Conservation (phyloP, 2,329 filamentous ascomycete genomes). For the Microcyclospora pomicola region DNA sequence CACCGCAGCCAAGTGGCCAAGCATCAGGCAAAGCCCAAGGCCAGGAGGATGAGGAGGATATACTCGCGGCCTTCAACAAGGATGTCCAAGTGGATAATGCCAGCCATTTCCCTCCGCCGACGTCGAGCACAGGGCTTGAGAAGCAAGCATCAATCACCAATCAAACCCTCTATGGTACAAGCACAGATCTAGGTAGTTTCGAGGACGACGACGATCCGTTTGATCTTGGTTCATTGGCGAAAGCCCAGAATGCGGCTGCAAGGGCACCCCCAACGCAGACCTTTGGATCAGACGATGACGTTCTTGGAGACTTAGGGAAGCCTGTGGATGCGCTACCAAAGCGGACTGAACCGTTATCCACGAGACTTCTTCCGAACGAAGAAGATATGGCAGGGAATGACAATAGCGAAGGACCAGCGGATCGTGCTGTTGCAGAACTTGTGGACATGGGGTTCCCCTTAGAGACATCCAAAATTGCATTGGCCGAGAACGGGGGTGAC, state of each 20-base stretch:
- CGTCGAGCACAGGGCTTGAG: slow-evolving; percentile 24
- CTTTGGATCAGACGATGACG: slow-evolving; percentile 44
- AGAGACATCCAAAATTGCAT: slow-evolving; percentile 66
- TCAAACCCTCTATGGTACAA: slow-evolving; percentile 2
- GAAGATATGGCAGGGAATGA: slow-evolving; percentile 6
- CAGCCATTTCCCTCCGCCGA: slow-evolving; percentile 41
- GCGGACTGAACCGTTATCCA: not conserved
- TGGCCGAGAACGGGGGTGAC: slow-evolving; percentile 69
- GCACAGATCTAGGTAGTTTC: slow-evolving; percentile 2
- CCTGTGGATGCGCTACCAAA: slow-evolving; percentile 40
- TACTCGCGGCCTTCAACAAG: slow-evolving; percentile 48
- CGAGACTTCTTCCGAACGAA: not conserved
- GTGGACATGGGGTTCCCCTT: slow-evolving; percentile 89
- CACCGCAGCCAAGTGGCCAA: slow-evolving; percentile 18
- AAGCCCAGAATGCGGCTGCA: no score
- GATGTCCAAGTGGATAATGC: slow-evolving; percentile 45
- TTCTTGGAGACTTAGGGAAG: slow-evolving; percentile 46
- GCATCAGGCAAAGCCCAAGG: slow-evolving; percentile 9
- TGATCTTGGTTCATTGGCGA: slow-evolving; percentile 43
- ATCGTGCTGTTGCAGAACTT: slow-evolving; percentile 72
- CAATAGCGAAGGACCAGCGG: slow-evolving; percentile 39
- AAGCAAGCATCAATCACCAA: slow-evolving; percentile 25
- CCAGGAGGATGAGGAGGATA: slow-evolving; percentile 39
- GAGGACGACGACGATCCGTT: slow-evolving; percentile 76
- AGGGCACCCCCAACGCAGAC: slow-evolving; percentile 1